Percentiles rank a stretch among this genome's conserved stretches.
These are phyloP conservation scores for Talaromyces verruculosus DNA, from an alignment of 2,329 filamentous ascomycete species.

Conservation along the genomic window DNA sequence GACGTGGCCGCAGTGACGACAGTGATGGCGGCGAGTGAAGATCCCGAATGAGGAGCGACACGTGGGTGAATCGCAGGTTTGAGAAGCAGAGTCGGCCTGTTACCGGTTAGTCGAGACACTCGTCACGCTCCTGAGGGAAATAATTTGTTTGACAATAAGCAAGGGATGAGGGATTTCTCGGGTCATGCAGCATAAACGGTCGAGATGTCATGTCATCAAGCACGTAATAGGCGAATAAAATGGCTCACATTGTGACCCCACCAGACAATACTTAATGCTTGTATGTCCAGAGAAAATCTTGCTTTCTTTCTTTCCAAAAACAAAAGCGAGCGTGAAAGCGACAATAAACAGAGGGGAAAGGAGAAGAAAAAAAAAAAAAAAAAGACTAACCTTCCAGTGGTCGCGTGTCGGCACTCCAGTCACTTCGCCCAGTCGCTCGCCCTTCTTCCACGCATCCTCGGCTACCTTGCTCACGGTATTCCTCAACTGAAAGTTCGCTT, in stretches of 20 bases:
- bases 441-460: slow-evolving; percentile 55
- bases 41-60: slow-evolving; percentile 61
- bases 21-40: slow-evolving; percentile 65
- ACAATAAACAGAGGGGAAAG: neutral
- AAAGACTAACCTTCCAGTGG: slow-evolving; percentile 63
- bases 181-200: neutral
- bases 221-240: slow-evolving; percentile 23
- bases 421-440: slow-evolving; percentile 55
- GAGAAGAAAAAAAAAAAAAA: neutral
- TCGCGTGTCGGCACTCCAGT: slow-evolving; percentile 61
- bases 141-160: neutral
- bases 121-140: neutral
- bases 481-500: slow-evolving; percentile 42
- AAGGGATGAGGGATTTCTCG: slow-evolving; percentile 11
- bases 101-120: neutral
- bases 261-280: slow-evolving; percentile 7
- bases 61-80: slow-evolving; percentile 57
- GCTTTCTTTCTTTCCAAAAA: neutral
- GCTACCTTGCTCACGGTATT: slow-evolving; percentile 49
- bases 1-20: slow-evolving; percentile 65
- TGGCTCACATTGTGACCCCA: slow-evolving; percentile 20
- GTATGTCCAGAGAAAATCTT: no score
- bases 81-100: slow-evolving; percentile 59
- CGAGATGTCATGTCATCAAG: slow-evolving; percentile 8
- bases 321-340: neutral